Conservation (phyloP, 208 protist genomes). For the Leishmania tarentolae region DNA sequence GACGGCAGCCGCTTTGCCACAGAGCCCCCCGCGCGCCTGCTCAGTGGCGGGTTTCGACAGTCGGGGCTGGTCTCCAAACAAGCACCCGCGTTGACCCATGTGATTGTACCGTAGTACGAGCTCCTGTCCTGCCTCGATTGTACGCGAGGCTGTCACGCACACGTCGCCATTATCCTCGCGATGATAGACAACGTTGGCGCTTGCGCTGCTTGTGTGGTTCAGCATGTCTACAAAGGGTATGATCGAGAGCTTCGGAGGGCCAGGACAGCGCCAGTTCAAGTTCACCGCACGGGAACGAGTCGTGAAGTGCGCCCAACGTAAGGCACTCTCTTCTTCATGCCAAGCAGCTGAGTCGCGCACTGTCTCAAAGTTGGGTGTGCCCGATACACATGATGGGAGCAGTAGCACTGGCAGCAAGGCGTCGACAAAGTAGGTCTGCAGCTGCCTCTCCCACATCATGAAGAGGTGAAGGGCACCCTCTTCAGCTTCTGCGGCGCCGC, state of each 20-base stretch:
- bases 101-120: constrained; percentile 76
- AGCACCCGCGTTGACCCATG: constrained; percentile 63
- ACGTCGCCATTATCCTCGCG: constrained; percentile 29
- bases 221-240: constrained; percentile 87
- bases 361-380: neutral
- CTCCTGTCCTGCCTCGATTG: constrained; percentile 67
- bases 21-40: neutral
- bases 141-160: constrained; percentile 52
- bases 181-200: constrained; percentile 67
- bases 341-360: constrained; percentile 12
- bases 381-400: neutral
- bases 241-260: constrained; percentile 41
- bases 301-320: constrained; percentile 89
- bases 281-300: constrained; percentile 80
- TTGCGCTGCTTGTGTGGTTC: constrained; percentile 55
- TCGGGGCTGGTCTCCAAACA: constrained; percentile 46
- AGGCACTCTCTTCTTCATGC: constrained; percentile 32
- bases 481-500: constrained; percentile 22
- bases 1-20: constrained; percentile 24
- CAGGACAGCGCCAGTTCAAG: constrained; percentile 27
- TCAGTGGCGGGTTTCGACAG: neutral
- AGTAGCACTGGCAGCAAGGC: constrained; percentile 39
- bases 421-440: constrained; percentile 37
- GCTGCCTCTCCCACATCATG: constrained; percentile 34
- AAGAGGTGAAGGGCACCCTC: constrained; percentile 37